Evolutionary conservation across 164 flowering plant genomes (phyloP).

Genomic region (Berberis thunbergii): DNA sequence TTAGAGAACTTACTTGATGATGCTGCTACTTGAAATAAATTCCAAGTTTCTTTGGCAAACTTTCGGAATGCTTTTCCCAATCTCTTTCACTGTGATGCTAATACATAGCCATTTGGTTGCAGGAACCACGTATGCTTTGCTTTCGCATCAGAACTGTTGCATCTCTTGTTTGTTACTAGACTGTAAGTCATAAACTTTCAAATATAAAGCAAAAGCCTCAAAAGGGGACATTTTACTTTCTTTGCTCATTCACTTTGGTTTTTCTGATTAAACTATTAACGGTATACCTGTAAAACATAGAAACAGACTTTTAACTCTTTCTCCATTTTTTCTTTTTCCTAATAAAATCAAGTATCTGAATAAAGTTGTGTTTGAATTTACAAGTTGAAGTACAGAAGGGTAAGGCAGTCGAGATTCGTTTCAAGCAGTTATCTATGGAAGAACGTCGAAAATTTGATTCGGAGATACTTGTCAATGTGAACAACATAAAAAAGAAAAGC

Average conservation of each 20-base stretch:
- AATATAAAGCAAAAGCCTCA: no score
- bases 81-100: neutral
- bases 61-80: neutral
- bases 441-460: constrained; percentile 95
- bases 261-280: no score
- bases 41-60: neutral
- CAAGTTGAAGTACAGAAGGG: constrained; percentile 76
- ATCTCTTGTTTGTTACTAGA: constrained; percentile 90
- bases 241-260: no score
- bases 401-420: constrained; percentile 75
- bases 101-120: constrained; percentile 19
- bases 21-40: neutral
- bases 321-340: neutral
- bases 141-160: constrained; percentile 91
- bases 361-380: constrained; percentile 3
- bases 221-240: no score
- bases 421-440: constrained; percentile 88
- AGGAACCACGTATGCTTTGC: constrained; percentile 84
- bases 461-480: constrained; percentile 92
- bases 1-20: neutral
- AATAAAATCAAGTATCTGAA: neutral
- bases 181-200: constrained; percentile 40
- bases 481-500: constrained; percentile 64
- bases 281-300: neutral
- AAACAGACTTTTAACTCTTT: no score